Conservation (phyloP, 2,329 filamentous ascomycete species). For the Xylaria sp. region DNA sequence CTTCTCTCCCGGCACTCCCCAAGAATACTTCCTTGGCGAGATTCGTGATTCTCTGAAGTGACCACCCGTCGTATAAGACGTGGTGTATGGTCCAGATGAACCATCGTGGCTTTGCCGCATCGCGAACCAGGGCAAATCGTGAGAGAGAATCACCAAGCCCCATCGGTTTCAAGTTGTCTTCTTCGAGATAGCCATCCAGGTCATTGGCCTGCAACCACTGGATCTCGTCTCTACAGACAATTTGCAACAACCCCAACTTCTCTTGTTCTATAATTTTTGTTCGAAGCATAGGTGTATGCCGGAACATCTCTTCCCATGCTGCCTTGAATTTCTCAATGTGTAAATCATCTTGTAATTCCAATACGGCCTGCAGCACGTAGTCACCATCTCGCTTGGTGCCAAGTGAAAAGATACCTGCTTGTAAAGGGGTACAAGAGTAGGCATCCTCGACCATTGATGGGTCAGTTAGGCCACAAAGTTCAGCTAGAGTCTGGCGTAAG, state of each 20-base stretch:
- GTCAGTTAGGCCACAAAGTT: not conserved
- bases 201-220: constrained; percentile 6
- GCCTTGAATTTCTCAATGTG: not conserved
- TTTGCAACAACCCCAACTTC: not conserved
- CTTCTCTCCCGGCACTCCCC: not conserved
- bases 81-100: constrained; percentile 2
- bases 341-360: not conserved
- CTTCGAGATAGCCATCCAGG: constrained; percentile 2
- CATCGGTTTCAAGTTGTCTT: constrained; percentile 4
- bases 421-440: not conserved
- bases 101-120: not conserved
- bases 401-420: constrained; percentile 7
- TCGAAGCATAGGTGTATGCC: not conserved
- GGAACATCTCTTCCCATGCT: constrained; percentile 6
- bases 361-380: constrained; percentile 7
- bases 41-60: not conserved
- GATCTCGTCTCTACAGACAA: constrained; percentile 1
- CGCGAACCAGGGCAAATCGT: not conserved
- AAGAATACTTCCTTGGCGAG: constrained; percentile 4
- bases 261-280: constrained; percentile 1
- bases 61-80: constrained; percentile 2
- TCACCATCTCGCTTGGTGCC: constrained; percentile 5
- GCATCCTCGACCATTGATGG: not conserved
- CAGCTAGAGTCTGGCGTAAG: constrained; percentile 1
- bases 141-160: not conserved